Evolutionary conservation across 768 basidiomycete genomes (phyloP).

Genomic region (Kondoa malvinella): DNA sequence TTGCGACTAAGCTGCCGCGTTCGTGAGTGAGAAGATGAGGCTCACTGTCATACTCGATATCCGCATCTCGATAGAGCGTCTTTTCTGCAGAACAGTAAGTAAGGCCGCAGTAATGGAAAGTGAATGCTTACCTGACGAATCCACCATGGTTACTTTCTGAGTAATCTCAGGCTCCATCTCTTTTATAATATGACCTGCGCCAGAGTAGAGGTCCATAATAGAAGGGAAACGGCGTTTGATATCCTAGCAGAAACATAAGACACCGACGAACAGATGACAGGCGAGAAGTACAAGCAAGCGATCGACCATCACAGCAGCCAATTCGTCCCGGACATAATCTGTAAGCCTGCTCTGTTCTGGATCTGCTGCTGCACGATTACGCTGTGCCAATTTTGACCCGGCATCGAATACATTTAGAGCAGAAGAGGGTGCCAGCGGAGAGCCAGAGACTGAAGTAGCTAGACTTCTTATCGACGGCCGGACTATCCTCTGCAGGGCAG

Average conservation of each 20-base stretch:
- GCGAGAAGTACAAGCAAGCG: slow-evolving; percentile 50
- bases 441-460: background rate
- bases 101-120: background rate
- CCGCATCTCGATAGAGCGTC: slow-evolving; percentile 57
- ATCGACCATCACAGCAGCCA: slow-evolving; percentile 79
- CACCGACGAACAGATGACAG: background rate
- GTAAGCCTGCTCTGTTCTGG: slow-evolving; percentile 48
- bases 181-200: slow-evolving; percentile 80
- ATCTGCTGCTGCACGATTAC: slow-evolving; percentile 12
- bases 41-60: slow-evolving; percentile 48
- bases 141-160: slow-evolving; percentile 63
- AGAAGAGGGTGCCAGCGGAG: slow-evolving; percentile 7
- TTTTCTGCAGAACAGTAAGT: slow-evolving; percentile 37
- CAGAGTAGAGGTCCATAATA: slow-evolving; percentile 73
- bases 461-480: background rate
- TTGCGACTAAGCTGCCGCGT: background rate
- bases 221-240: slow-evolving; percentile 66
- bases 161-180: slow-evolving; percentile 53
- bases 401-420: slow-evolving; percentile 19
- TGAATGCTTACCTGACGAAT: slow-evolving; percentile 53
- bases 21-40: background rate
- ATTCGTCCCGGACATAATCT: slow-evolving; percentile 80
- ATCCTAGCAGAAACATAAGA: slow-evolving; percentile 43
- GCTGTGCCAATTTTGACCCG: slow-evolving; percentile 15
- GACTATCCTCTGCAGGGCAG: background rate